Evolutionary conservation across 164 flowering plant genomes (phyloP), one percentile per base, ranked within the genome.

Genomic region (Akebia trifoliata): DNA sequence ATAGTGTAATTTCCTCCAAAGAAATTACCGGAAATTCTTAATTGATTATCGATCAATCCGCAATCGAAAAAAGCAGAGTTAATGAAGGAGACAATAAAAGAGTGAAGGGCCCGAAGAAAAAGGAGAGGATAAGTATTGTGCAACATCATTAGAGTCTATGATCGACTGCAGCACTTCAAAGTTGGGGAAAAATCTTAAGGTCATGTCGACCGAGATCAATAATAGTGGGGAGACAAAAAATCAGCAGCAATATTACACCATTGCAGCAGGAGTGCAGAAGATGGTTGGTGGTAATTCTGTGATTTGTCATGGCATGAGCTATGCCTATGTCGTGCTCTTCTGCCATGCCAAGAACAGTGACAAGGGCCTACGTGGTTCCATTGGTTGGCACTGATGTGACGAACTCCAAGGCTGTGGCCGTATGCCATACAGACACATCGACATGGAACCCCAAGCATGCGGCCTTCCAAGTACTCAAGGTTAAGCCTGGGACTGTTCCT

Each of bases 1-100:
- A n/a, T n/a, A n/a, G n/a, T n/a, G n/a, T n/a, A n/a, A n/a, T 76
- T 81, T 63, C 72, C 81, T 3, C 70, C 81, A 0, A 11, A 60
- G 15, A 67, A 69, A 38, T 24, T 74, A 7, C 52, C 76, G 0
- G 71, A 67, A 20, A 71, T 76, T 56, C 42, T 74, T 0, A 28
- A 50, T 24, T 49, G 50, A 24, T 72, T 70, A 54, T 76, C 74
- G 0, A 25, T 81, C 35, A 40, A 67, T 4, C 78, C 75, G 5
- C 18, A 36, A 10, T 74, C 79, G 4, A 26, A 12, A 3, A 74
- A 78, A 49, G 85, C 83, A 4, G 39, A 67, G 24, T 42, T 37
- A 9, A 65, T 70, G 56, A 63, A 72, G 56, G 9, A 62, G 8
- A 74, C 73, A 12, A 25, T 74, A 11, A 8, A 50, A 36, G 60